phyloP scores from a whole-genome alignment of 345 rosid genomes.

The Euphorbia peplus region DNA sequence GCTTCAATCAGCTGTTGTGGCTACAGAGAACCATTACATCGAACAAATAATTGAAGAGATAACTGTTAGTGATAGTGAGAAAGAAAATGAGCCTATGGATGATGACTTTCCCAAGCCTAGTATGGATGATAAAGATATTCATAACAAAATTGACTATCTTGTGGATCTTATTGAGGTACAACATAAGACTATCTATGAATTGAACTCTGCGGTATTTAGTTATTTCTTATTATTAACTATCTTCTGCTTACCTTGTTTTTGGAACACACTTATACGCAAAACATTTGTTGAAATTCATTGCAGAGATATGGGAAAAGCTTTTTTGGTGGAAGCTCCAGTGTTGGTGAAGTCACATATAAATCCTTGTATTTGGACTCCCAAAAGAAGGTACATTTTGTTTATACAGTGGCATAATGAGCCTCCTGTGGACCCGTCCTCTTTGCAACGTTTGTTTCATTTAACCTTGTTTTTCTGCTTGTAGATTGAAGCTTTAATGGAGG shows the following conservation, averaged over 20 bases:
- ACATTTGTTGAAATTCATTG: background rate
- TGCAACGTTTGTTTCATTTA: background rate
- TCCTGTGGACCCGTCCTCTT: background rate
- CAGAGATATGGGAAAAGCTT: constrained; percentile 19
- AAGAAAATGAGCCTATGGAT: constrained; percentile 30
- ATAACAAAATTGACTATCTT: constrained; percentile 33
- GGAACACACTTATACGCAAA: background rate
- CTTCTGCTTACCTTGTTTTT: background rate
- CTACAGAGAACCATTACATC: constrained; percentile 18
- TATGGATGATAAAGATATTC: constrained; percentile 12
- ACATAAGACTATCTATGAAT: constrained; percentile 14
- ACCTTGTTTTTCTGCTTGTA: constrained; percentile 4
- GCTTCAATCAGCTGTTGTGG: constrained; percentile 21
- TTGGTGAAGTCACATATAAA: constrained; percentile 29
- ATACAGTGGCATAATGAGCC: background rate
- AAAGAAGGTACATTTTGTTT: constrained; percentile 38
- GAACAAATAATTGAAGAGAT: constrained; percentile 33
- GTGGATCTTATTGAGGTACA: constrained; percentile 27
- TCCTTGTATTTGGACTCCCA: constrained; percentile 45
- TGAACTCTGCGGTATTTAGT: constrained; percentile 25
- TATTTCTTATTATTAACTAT: background rate
- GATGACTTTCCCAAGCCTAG: constrained; percentile 18
- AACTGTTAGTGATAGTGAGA: constrained; percentile 34
- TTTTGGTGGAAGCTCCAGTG: constrained; percentile 5
- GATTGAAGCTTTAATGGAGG: constrained; percentile 29